Base-by-base conservation (phyloP, 2,329 filamentous ascomycete genomes). In the Amauroascus niger region DNA sequence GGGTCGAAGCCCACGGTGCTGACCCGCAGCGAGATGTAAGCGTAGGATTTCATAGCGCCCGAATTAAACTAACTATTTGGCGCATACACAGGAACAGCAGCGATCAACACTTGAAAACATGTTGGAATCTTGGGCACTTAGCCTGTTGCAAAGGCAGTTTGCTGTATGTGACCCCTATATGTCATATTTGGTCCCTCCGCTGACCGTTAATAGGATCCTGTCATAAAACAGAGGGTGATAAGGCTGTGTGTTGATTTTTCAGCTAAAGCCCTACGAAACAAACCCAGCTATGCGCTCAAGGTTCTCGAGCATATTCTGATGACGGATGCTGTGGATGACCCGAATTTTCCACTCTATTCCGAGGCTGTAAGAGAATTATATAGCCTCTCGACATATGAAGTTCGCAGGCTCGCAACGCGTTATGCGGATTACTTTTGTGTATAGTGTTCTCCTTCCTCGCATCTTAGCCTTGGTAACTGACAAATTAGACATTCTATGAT, bases 281-380 rank as follows among this genome's bases (percentile, higher is more conserved):
- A 88, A 53, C 79, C 85, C 5, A 78, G 77, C 33, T 91, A 96
- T 67, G 93, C 95, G 69, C 77, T 96, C 18, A 89, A 87, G 65
- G 87, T 95, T 20, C 78, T 97, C 2, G 88, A 96, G 65, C 87
- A 96, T 67, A 89, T 96, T 58, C 77, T 98, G 35, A 82, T 91
- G 64, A 89, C 87, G 32, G 85, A 86, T 71, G 82, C 88, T n/a
- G 75, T 79, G 2, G 81, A 87, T 41, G 79, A 87, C 53, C 82
- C 85, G 1, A 80, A 85, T 43, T 80, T 86, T 62, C 77, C 79
- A 39, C 74, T 81, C 2, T 95, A 90, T 67, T 89, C 87, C 13
- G 93, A 97, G 59, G 84, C 90, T 1, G 86, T 96, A 33, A 93
- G 90, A 64, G 88, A 94, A 55, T 77, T 98, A 14, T 89, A 96